phyloP scores from a whole-genome alignment of 495 filamentous ascomycete species.

The Viridothelium virens region DNA sequence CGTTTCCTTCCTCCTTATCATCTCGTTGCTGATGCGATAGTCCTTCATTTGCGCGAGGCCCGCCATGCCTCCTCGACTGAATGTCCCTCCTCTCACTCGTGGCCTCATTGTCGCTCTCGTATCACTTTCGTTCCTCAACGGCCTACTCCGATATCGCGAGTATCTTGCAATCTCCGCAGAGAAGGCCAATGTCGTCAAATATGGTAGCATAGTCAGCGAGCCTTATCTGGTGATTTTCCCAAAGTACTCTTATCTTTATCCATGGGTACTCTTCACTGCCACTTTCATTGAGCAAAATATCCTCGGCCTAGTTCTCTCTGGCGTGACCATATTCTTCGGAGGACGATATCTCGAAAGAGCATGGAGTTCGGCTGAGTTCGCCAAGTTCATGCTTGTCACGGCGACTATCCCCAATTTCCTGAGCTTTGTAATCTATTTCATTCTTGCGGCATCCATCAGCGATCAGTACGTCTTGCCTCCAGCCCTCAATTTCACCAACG shows the following conservation, averaged over 20 bases:
- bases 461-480: neutral
- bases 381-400: conserved; percentile 75
- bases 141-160: conserved; percentile 62
- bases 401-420: conserved; percentile 72
- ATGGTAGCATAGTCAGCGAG: conserved; percentile 51
- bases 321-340: conserved; percentile 79
- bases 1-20: neutral
- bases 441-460: neutral
- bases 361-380: conserved; percentile 89
- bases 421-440: conserved; percentile 62
- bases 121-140: conserved; percentile 72
- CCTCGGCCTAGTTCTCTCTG: conserved; percentile 74
- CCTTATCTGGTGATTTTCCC: conserved; percentile 85
- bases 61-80: conserved; percentile 75
- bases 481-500: neutral
- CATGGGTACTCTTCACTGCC: conserved; percentile 84
- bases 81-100: conserved; percentile 85
- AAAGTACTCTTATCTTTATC: conserved; percentile 71
- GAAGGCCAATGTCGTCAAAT: conserved; percentile 15
- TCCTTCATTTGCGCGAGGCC: conserved; percentile 17
- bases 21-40: conserved; percentile 19
- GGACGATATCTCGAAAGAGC: conserved; percentile 93
- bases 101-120: conserved; percentile 65
- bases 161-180: conserved; percentile 35
- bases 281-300: conserved; percentile 90